phyloP scores from a whole-genome alignment of 257 asterid species.

The Eustoma russellianum region DNA sequence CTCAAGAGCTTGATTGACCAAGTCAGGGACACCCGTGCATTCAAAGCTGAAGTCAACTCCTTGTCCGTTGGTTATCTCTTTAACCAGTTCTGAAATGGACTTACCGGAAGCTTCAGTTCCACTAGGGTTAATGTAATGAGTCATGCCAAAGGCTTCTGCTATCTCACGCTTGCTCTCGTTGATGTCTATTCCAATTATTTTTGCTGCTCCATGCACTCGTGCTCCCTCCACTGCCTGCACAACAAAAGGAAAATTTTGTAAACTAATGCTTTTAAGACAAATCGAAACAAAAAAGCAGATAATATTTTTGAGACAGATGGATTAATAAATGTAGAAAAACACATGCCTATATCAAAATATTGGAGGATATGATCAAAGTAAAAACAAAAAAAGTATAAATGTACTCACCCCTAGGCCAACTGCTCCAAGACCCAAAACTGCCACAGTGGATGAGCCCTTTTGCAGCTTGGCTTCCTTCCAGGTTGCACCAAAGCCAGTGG shows the following conservation, averaged over 20 bases:
- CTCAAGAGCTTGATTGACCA: slow-evolving; percentile 58
- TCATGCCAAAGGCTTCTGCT: slow-evolving; percentile 48
- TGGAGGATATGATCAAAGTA: no score
- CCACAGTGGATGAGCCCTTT: slow-evolving; percentile 55
- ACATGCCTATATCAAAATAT: no score
- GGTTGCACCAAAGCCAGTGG: slow-evolving; percentile 52
- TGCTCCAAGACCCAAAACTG: slow-evolving; percentile 72
- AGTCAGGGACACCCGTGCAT: slow-evolving; percentile 56
- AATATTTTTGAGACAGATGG: no score
- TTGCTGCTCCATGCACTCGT: slow-evolving; percentile 37
- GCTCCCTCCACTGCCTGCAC: slow-evolving; percentile 61
- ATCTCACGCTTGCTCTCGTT: slow-evolving; percentile 45
- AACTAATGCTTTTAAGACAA: no score
- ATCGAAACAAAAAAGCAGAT: no score
- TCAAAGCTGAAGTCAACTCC: slow-evolving; percentile 75
- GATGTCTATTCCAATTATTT: slow-evolving; percentile 60
- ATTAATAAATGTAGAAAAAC: no score
- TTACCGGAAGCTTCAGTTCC: slow-evolving; percentile 12
- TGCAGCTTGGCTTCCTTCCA: slow-evolving; percentile 29
- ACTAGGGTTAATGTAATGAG: slow-evolving; percentile 57
- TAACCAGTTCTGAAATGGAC: slow-evolving; percentile 43
- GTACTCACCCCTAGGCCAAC: slow-evolving; percentile 67
- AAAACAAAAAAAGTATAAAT: no score
- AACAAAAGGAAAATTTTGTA: no score
- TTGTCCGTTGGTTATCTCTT: slow-evolving; percentile 58